Evolutionary conservation across 1,284 basidiomycete species (phyloP), one percentile per base, ranked within the genome.

Genomic region (Singerocomus rubriflavus): DNA sequence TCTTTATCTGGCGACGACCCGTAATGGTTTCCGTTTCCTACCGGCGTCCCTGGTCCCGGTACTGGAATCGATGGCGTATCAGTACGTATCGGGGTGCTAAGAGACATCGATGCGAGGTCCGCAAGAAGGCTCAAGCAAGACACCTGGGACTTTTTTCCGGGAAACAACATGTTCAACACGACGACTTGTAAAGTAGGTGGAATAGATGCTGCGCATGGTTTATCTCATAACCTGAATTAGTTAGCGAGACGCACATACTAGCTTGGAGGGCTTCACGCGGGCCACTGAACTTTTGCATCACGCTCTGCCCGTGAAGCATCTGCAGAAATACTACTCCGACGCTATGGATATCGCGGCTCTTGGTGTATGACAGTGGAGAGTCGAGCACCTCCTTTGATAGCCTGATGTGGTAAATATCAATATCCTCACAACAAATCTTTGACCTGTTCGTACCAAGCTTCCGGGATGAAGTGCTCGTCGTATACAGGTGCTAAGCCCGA

Each of bases 251-350:
- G 26, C 1, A 58, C 74, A 46, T 56, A 78, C 79, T 69, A 43
- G 69, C 67, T 53, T 73, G 70, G 11, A 81, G 61, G 13, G 79
- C 80, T 41, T 70, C 67, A 9, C 73, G 70, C 2, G 76, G 71
- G 44, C 75, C 72, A 25, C n/a, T 46, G 45, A 60, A 73, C 38
- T 64, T 69, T 35, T 81, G 73, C 48, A 78, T 77, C 6, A 89
- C 84, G 56, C 85, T 78, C 48, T 82, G 68, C 0, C 89, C 88
- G 25, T 86, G 64, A 11, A 91, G 66, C 88, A 91, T 91, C 66
- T 90, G 87, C 44, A 91, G 57, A 32, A 90, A 70, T 5, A 89
- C 74, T 36, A 91, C 77, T 0, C 87, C 89, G 0, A 82, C 78
- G n/a, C 78, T 74, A 61, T 90, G 87, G 14, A 91, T 82, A 59